These are phyloP conservation scores for Pyricularia pennisetigena DNA, from an alignment of 2,329 filamentous ascomycete genomes.

Conservation along the genomic window DNA sequence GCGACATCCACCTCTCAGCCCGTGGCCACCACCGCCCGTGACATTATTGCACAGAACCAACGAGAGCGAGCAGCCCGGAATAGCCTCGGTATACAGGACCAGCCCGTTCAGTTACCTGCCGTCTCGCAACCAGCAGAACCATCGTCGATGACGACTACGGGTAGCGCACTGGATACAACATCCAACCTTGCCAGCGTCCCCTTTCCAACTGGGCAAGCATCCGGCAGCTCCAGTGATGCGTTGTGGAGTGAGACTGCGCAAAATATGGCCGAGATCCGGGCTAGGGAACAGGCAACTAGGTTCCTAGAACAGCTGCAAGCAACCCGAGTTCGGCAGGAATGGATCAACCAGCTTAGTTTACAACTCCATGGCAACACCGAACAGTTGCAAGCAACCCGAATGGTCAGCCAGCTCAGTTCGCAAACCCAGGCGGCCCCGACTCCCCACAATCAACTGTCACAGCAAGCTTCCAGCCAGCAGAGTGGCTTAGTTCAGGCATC, in stretches of 20 bases:
- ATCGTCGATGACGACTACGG: not conserved
- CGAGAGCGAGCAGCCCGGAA: slow-evolving; percentile 28
- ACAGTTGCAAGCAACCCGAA: not conserved
- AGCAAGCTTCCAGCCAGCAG: not conserved
- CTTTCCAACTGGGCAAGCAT: not conserved
- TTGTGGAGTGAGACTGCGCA: not conserved
- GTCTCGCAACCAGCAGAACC: not conserved
- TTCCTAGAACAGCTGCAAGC: not conserved
- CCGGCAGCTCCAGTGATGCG: not conserved
- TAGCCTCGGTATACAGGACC: slow-evolving; percentile 29
- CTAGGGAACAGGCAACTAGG: not conserved
- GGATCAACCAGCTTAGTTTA: not conserved
- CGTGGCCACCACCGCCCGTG: slow-evolving; percentile 23
- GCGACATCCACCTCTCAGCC: slow-evolving; percentile 18
- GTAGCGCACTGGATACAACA: not conserved
- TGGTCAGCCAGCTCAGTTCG: not conserved
- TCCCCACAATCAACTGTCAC: slow-evolving; percentile 10
- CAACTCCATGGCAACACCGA: not conserved
- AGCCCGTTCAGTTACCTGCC: not conserved
- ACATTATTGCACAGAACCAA: slow-evolving; percentile 32
- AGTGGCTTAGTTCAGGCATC: not conserved
- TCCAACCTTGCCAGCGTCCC: not conserved
- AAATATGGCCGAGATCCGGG: not conserved
- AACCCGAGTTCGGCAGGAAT: not conserved
- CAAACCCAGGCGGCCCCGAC: not conserved